Conservation (phyloP, 2,329 filamentous ascomycete species). For the Xylariaceae sp. region DNA sequence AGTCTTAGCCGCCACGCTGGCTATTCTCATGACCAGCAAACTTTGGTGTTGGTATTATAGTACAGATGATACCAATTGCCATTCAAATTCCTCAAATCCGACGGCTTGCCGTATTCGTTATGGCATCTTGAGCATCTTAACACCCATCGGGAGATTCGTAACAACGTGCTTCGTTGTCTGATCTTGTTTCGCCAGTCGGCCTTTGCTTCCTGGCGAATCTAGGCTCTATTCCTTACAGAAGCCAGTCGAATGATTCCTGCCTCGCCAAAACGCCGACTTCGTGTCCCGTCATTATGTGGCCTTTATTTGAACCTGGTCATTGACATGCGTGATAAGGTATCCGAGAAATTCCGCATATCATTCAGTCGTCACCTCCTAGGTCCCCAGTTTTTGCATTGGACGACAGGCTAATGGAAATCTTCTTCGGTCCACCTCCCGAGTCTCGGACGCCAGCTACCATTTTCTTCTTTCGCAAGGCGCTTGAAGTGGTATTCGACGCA, state of each 20-base stretch:
- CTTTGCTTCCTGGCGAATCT: slow-evolving; percentile 26
- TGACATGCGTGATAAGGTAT: slow-evolving; percentile 24
- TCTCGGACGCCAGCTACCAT: slow-evolving; percentile 51
- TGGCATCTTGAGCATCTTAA: slow-evolving; percentile 7
- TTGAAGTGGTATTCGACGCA: slow-evolving; percentile 43
- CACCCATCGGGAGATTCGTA: slow-evolving; percentile 13
- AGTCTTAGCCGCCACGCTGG: neutral
- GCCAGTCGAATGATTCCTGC: slow-evolving; percentile 31
- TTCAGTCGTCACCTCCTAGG: slow-evolving; percentile 25
- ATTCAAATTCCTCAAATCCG: slow-evolving; percentile 20
- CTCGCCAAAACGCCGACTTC: slow-evolving; percentile 40
- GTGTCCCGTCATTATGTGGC: slow-evolving; percentile 36
- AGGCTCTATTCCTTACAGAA: slow-evolving; percentile 34
- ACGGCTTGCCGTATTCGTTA: slow-evolving; percentile 14
- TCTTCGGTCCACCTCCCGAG: slow-evolving; percentile 53
- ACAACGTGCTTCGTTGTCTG: slow-evolving; percentile 4
- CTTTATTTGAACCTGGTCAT: slow-evolving; percentile 32
- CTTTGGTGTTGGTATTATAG: slow-evolving; percentile 20
- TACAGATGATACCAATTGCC: slow-evolving; percentile 30
- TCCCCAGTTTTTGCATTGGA: slow-evolving; percentile 48
- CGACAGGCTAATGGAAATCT: slow-evolving; percentile 66
- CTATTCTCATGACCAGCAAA: neutral
- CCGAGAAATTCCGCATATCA: slow-evolving; percentile 14
- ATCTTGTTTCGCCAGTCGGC: slow-evolving; percentile 13
- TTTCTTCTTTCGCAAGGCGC: slow-evolving; percentile 54